Percentiles rank a stretch among this genome's conserved stretches.
Conservation (phyloP, 2,329 filamentous ascomycete genomes). For the Pseudogymnoascus sp. region DNA sequence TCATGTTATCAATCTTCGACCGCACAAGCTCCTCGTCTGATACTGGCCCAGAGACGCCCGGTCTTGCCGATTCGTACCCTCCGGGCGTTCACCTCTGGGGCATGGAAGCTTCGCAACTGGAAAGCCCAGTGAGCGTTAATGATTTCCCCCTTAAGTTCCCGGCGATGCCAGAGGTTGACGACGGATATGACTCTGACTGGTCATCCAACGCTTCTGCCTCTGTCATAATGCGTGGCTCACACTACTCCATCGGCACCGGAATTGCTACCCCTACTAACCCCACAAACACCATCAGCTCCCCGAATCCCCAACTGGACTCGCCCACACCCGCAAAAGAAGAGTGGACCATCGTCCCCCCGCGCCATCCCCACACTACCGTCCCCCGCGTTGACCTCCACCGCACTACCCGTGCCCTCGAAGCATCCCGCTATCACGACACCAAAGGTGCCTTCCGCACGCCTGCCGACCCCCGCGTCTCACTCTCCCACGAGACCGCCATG, state of each 20-base stretch:
- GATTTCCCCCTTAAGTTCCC: conserved; percentile 7
- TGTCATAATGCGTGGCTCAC: conserved; percentile 13
- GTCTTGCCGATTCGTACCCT: conserved; percentile 18
- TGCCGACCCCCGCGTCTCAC: conserved; percentile 22
- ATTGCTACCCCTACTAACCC: conserved; percentile 22
- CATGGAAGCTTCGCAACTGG: conserved; percentile 18
- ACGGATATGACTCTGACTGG: conserved; percentile 5
- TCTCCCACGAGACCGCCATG: conserved; percentile 21
- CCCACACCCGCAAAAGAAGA: conserved; percentile 10
- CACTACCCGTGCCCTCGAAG: conserved; percentile 32
- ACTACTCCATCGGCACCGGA: conserved; percentile 17
- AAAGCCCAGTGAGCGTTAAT: conserved; percentile 20
- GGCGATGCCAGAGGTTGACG: not conserved
- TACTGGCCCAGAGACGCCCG: conserved; percentile 35
- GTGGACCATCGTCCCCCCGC: conserved; percentile 20
- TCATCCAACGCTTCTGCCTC: conserved; percentile 9
- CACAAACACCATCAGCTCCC: conserved; percentile 14
- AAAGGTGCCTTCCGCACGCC: conserved; percentile 38
- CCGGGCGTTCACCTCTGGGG: conserved; percentile 24
- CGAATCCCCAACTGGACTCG: conserved; percentile 10
- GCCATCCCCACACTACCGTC: conserved; percentile 12
- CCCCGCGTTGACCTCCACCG: conserved; percentile 30
- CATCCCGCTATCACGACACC: conserved; percentile 35
- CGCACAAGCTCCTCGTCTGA: conserved; percentile 41
- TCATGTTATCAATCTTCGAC: conserved; percentile 41